These are phyloP conservation scores for Candida endomychidarum DNA, from an alignment of 805 yeast genomes.

Conservation along the genomic window DNA sequence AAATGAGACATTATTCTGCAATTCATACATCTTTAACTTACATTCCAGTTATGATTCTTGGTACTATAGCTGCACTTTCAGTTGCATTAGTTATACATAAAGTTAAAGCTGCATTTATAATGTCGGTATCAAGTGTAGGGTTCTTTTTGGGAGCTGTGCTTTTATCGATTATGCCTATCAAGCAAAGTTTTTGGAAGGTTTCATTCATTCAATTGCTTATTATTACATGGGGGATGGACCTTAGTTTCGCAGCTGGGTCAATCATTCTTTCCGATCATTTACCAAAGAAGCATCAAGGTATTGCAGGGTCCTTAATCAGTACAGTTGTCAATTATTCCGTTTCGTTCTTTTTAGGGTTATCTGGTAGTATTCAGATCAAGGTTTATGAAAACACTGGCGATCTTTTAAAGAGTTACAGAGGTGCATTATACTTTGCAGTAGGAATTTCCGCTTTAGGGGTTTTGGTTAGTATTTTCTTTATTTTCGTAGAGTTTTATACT, in stretches of 20 bases:
- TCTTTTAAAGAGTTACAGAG: slow-evolving; percentile 48
- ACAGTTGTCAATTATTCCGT: slow-evolving; percentile 73
- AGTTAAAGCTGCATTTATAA: slow-evolving; percentile 49
- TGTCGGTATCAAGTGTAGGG: slow-evolving; percentile 51
- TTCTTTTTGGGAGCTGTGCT: slow-evolving; percentile 56
- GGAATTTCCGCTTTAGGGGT: slow-evolving; percentile 58
- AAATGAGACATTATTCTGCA: slow-evolving; percentile 47
- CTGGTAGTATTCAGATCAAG: slow-evolving; percentile 59
- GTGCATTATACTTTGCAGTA: slow-evolving; percentile 58
- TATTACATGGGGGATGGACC: slow-evolving; percentile 73
- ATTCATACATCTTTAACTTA: slow-evolving; percentile 38
- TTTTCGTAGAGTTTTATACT: slow-evolving; percentile 10
- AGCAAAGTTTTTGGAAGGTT: slow-evolving; percentile 60
- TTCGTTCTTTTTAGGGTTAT: slow-evolving; percentile 68
- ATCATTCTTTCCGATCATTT: slow-evolving; percentile 57
- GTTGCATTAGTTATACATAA: slow-evolving; percentile 50
- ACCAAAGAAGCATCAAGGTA: slow-evolving; percentile 68
- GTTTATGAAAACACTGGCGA: slow-evolving; percentile 13
- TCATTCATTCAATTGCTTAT: slow-evolving; percentile 56
- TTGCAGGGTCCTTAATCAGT: slow-evolving; percentile 72
- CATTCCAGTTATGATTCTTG: slow-evolving; percentile 51
- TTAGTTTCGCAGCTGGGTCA: slow-evolving; percentile 74
- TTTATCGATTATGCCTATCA: slow-evolving; percentile 54
- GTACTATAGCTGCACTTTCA: slow-evolving; percentile 52
- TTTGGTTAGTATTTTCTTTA: slow-evolving; percentile 26